Evolutionary conservation across 768 basidiomycete genomes (phyloP), one percentile per base, ranked within the genome.

Genomic region (Termitomyces sp.): DNA sequence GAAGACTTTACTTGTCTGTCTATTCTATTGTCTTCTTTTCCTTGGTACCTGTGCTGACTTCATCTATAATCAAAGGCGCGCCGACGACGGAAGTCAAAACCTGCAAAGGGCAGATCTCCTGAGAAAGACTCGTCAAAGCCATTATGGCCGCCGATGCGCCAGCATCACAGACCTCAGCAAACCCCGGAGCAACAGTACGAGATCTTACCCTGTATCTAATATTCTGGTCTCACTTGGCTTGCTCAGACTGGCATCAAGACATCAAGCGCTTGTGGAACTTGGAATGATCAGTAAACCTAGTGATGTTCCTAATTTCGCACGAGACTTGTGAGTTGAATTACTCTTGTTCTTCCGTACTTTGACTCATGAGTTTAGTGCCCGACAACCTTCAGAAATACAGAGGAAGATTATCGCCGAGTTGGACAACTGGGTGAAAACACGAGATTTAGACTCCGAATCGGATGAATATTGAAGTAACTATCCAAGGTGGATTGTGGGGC

Each of bases 91-190:
- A 65, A 65, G 52, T 62, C 56, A 36, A 60, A 68, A 56, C 62
- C 58, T 20, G 32, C 32, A 6, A 55, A 62, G 68, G 56, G 58
- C 40, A 20, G 46, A 28, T 60, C 56, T 6, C 59, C 58, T 28
- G 65, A 65, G 20, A 57, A 67, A 22, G 65, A 65, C 49, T 61
- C 71, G 11, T 74, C 76, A 0, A 73, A 79, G 60, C 66, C 73
- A 6, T 71, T 77, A 55, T 90, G 88, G 87, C 89, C 88, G 1
- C 88, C 88, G 1, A 74, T 71, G 54, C 75, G 88, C 13, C 79
- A 70, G 54, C 85, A 86, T 58, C 86, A 88, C 68, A 73, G 71
- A 51, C 68, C 70, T 10, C 76, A 72, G 14, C 76, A 67, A 1
- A 80, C 74, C 10, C 79, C 80, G 7, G 73, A 74, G 58, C 73